Evolutionary conservation across 2,329 filamentous ascomycete species (phyloP), one percentile per base, ranked within the genome.

Genomic region (Cladosporium phlei): DNA sequence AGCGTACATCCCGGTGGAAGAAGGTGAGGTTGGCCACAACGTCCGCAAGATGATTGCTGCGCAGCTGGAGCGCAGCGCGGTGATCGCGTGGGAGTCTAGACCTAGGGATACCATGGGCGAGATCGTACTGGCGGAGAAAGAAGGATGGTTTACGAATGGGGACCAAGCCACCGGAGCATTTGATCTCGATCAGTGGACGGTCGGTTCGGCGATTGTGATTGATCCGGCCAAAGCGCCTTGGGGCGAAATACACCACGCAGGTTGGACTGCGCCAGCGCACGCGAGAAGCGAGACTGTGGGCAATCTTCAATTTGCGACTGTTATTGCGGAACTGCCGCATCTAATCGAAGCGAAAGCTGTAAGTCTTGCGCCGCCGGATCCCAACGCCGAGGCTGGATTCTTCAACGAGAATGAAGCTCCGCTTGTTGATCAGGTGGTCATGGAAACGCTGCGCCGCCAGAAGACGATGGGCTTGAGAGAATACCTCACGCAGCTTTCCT

Each of bases 261-360:
- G 91, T 42, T 97, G 93, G 91, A 85, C 85, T 2, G 86, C 88
- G 2, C 91, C 91, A 5, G 77, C 79, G 22, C 57, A 59, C 22
- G 40, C 49, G 4, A 56, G 56, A 19, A 85, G 81, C 1, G 71
- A 78, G 7, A 86, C 93, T 60, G 69, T 93, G 14, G 82, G 88
- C 4, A 81, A 88, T 59, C 69, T 97, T n/a, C 82, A 94, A 54
- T 97, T 95, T 66, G 77, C 76, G 56, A 81, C 82, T 2, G 88
- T 98, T 19, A 74, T 96, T 14, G 76, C 78, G 28, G 91, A 97
- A 66, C 74, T 98, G 19, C 88, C 90, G 1, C 85, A 94, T 61
- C 75, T 97, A 21, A 86, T 97, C 52, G 91, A 97, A 70, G 91
- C 88, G 8, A 91, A 91, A 65, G 91, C 89, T 1, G 80, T 96